A percentile compares a stretch with the other conserved stretches of the same genome.
These are phyloP conservation scores for Metschnikowia cerradonensis DNA, from an alignment of 805 yeast species.

Conservation along the genomic window DNA sequence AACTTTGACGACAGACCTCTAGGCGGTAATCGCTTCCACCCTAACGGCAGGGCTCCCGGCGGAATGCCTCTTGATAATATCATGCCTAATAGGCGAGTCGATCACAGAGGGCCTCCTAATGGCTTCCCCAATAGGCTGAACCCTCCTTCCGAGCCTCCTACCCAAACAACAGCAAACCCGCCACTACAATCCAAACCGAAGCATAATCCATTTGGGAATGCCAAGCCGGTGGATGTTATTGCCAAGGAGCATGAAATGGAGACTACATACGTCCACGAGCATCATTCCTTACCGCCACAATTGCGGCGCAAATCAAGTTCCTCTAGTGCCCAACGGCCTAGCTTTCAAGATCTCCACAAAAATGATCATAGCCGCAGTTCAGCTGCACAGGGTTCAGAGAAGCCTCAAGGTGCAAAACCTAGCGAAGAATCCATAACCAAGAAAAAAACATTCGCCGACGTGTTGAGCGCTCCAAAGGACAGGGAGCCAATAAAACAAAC, in stretches of 20 bases:
- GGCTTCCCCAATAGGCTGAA: not conserved
- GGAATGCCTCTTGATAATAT: constrained; percentile 15
- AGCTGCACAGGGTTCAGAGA: not conserved
- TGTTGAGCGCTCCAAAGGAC: constrained; percentile 27
- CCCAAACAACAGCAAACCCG: not conserved
- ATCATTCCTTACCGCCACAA: not conserved
- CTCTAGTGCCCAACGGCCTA: not conserved
- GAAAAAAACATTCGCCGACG: constrained; percentile 38
- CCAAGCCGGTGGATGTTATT: constrained; percentile 79
- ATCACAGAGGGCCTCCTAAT: not conserved
- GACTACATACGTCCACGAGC: not conserved
- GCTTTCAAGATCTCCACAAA: not conserved
- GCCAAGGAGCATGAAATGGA: constrained; percentile 64
- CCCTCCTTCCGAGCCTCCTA: not conserved
- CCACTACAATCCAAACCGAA: constrained; percentile 25
- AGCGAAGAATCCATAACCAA: constrained; percentile 3
- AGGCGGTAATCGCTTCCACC: not conserved
- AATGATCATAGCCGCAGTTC: not conserved
- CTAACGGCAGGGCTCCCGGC: constrained; percentile 10
- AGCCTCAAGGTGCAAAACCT: not conserved
- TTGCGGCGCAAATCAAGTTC: constrained; percentile 3
- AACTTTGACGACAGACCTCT: constrained; percentile 9
- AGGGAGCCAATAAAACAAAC: constrained; percentile 16
- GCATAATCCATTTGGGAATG: constrained; percentile 75
- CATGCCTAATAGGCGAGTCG: constrained; percentile 2